phyloP scores from a whole-genome alignment of 2,329 filamentous ascomycete genomes.

The Cladosporium sp. region DNA sequence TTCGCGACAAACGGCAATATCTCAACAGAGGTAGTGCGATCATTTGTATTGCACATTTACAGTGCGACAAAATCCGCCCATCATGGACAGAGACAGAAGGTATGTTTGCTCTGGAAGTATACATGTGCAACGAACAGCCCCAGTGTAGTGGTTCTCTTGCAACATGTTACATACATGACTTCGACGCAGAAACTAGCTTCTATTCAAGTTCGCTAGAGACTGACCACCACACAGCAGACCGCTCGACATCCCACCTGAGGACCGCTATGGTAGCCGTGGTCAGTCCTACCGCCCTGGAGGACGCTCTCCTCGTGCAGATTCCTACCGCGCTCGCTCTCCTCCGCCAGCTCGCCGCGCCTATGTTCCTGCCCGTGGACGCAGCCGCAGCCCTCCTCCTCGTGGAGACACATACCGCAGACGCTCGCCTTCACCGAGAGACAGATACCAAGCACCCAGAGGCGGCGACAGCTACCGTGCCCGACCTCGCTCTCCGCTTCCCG shows the following conservation, averaged over 20 bases:
- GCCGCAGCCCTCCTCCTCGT: conserved; percentile 19
- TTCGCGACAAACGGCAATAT: not conserved
- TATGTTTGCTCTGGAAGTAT: conserved; percentile 35
- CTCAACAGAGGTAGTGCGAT: not conserved
- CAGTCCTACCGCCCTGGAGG: conserved; percentile 43
- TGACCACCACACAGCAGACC: conserved; percentile 17
- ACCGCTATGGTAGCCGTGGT: conserved; percentile 40
- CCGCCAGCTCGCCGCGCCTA: conserved; percentile 50
- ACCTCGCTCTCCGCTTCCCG: conserved; percentile 36
- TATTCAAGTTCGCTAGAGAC: not conserved
- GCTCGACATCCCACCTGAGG: conserved; percentile 36
- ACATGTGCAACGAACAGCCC: conserved; percentile 1
- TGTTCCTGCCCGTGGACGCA: conserved; percentile 30
- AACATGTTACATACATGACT: not conserved
- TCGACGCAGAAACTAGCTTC: not conserved
- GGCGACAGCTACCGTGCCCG: conserved; percentile 40
- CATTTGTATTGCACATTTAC: not conserved
- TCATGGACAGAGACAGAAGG: conserved; percentile 47
- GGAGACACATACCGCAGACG: conserved; percentile 36
- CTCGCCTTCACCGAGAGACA: conserved; percentile 36
- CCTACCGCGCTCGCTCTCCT: conserved; percentile 33
- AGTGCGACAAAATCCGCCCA: conserved; percentile 1
- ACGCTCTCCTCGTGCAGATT: conserved; percentile 20
- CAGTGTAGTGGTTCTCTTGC: not conserved
- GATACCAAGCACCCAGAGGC: conserved; percentile 32